Percentiles rank a stretch among this genome's conserved stretches.
Evolutionary conservation across 192 early-diverging fungal species (phyloP).

Genomic region (Spinellus fusiger): DNA sequence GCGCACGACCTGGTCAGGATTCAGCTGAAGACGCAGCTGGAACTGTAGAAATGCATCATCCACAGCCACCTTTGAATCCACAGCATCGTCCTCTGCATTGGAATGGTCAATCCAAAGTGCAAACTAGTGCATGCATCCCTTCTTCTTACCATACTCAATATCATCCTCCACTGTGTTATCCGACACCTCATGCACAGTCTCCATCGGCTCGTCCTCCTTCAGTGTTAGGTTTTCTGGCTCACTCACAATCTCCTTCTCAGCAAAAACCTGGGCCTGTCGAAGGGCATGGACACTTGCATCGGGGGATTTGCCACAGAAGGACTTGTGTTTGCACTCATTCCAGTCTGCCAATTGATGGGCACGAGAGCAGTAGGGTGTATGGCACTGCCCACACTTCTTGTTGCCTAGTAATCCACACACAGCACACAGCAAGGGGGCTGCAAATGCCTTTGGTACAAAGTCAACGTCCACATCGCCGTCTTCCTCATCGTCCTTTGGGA

Average conservation of each 20-base stretch:
- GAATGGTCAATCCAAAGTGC: not conserved
- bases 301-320: slow-evolving; percentile 38
- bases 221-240: slow-evolving; percentile 51
- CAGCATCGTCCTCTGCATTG: slow-evolving; percentile 26
- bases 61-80: slow-evolving; percentile 79
- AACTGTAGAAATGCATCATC: slow-evolving; percentile 88
- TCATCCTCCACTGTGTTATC: slow-evolving; percentile 45
- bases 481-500: slow-evolving; percentile 27
- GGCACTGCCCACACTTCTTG: slow-evolving; percentile 78
- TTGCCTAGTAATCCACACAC: slow-evolving; percentile 69
- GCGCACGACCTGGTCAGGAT: slow-evolving; percentile 84
- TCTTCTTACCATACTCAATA: not conserved
- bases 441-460: slow-evolving; percentile 16
- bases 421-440: slow-evolving; percentile 40
- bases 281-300: slow-evolving; percentile 26
- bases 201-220: slow-evolving; percentile 7
- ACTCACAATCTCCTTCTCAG: slow-evolving; percentile 60
- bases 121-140: too few species aligned
- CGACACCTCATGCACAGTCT: slow-evolving; percentile 16
- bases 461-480: slow-evolving; percentile 29
- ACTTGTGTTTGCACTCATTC: slow-evolving; percentile 67
- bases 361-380: slow-evolving; percentile 75
- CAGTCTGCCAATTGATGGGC: slow-evolving; percentile 85
- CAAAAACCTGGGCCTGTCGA: slow-evolving; percentile 36
- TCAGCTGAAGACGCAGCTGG: slow-evolving; percentile 71